phyloP scores from a whole-genome alignment of 139 green algal species.

The Chlamydomonas applanata region DNA sequence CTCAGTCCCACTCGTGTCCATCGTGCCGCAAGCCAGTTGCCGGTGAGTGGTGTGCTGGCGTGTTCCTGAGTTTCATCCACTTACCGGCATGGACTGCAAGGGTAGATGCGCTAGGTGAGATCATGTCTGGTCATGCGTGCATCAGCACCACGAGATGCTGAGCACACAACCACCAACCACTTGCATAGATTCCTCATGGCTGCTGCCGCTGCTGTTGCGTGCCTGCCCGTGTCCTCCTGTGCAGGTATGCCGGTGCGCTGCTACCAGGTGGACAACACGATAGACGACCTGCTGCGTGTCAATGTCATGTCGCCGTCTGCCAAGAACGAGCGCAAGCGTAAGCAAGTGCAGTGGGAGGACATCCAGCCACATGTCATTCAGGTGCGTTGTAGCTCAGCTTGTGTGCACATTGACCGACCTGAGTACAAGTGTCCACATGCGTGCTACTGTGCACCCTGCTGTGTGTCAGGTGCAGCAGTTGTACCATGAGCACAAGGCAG shows the following conservation, averaged over 20 bases:
- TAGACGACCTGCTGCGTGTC: constrained; percentile 28
- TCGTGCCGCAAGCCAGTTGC: constrained; percentile 34
- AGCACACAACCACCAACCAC: neutral
- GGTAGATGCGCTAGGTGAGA: neutral
- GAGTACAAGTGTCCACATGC: neutral
- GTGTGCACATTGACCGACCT: no score
- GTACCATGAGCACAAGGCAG: neutral
- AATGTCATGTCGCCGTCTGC: constrained; percentile 27
- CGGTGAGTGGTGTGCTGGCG: constrained; percentile 13
- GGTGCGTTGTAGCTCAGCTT: neutral
- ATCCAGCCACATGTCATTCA: constrained; percentile 13
- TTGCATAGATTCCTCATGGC: neutral
- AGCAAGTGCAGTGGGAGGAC: constrained; percentile 30
- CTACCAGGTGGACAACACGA: constrained; percentile 39
- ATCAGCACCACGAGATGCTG: neutral
- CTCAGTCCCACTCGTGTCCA: constrained; percentile 41
- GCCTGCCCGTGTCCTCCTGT: neutral
- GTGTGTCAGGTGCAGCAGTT: neutral
- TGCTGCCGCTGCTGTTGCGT: neutral
- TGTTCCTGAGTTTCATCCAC: neutral
- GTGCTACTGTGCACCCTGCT: neutral
- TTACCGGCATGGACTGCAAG: neutral
- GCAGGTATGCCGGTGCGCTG: constrained; percentile 44
- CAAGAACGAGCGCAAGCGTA: constrained; percentile 36
- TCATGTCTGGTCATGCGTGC: no score